These are phyloP conservation scores for Pythium plurisporium DNA, from an alignment of 352 stramenopile genomes.

Conservation along the genomic window DNA sequence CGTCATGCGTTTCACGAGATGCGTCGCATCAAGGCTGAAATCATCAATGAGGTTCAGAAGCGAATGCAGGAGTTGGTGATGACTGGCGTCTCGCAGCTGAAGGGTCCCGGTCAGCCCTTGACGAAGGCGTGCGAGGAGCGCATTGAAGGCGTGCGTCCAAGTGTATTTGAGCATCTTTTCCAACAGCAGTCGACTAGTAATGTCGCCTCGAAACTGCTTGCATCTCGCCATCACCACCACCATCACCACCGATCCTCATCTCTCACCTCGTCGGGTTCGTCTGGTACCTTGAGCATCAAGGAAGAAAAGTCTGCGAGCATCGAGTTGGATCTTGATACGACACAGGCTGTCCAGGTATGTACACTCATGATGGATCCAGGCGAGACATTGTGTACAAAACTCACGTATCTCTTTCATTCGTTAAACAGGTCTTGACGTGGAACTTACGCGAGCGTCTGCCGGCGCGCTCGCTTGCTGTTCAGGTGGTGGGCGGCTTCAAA, in stretches of 20 bases:
- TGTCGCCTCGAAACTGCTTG: slow-evolving; percentile 20
- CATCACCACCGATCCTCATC: slow-evolving; percentile 15
- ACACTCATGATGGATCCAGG: background rate
- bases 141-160: slow-evolving; percentile 58
- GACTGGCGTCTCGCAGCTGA: slow-evolving; percentile 20
- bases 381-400: too few relatives aligned
- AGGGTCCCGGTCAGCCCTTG: background rate
- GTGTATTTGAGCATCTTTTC: slow-evolving; percentile 58
- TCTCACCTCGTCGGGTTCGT: background rate
- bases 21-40: slow-evolving; percentile 57
- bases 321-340: slow-evolving; percentile 15
- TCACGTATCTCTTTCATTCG: background rate
- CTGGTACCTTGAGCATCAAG: slow-evolving; percentile 14
- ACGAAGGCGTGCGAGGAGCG: slow-evolving; percentile 46
- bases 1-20: slow-evolving; percentile 58
- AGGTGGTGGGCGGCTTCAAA: slow-evolving; percentile 13
- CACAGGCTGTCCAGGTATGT: slow-evolving; percentile 14
- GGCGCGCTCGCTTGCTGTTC: slow-evolving; percentile 15
- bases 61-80: slow-evolving; percentile 62
- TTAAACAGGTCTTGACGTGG: slow-evolving; percentile 14
- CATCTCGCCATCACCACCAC: slow-evolving; percentile 14
- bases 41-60: slow-evolving; percentile 57
- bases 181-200: slow-evolving; percentile 36
- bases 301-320: slow-evolving; percentile 16
- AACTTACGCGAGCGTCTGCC: slow-evolving; percentile 17